Conservation (phyloP, 2,329 filamentous ascomycete species). For the Teratosphaeria pseudoeucalypti region DNA sequence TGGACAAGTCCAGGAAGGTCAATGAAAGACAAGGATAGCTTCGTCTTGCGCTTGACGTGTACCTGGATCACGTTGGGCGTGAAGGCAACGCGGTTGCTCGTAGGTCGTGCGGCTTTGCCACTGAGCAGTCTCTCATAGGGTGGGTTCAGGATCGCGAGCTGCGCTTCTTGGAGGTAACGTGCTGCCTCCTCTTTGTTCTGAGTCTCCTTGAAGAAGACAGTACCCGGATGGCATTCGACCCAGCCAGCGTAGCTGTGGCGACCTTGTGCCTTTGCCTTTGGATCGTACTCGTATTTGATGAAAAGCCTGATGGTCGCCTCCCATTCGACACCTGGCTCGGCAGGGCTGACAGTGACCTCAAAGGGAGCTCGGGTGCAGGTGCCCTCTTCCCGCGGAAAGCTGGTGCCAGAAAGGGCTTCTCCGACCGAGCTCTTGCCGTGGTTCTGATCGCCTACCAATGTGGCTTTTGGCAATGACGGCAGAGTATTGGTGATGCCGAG, state of each 20-base stretch:
- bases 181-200: conserved; percentile 54
- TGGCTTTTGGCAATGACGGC: conserved; percentile 64
- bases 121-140: conserved; percentile 9
- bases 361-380: conserved; percentile 71
- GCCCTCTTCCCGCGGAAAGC: conserved; percentile 58
- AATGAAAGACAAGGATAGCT: conserved; percentile 71
- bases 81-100: conserved; percentile 50
- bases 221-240: conserved; percentile 29
- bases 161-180: conserved; percentile 59
- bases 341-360: conserved; percentile 58
- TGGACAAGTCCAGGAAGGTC: conserved; percentile 78
- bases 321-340: conserved; percentile 28
- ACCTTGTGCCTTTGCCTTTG: conserved; percentile 36
- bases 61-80: conserved; percentile 73
- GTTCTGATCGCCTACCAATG: conserved; percentile 75
- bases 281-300: conserved; percentile 51
- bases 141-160: conserved; percentile 67
- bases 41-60: conserved; percentile 59
- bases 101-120: conserved; percentile 3
- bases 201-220: conserved; percentile 52
- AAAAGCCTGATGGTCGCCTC: conserved; percentile 56
- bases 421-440: conserved; percentile 60
- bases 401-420: conserved; percentile 48
- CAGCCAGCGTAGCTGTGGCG: conserved; percentile 1
- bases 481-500: conserved; percentile 60